Evolutionary conservation across 208 protist species (phyloP).

Genomic region (Lotmaria passim): DNA sequence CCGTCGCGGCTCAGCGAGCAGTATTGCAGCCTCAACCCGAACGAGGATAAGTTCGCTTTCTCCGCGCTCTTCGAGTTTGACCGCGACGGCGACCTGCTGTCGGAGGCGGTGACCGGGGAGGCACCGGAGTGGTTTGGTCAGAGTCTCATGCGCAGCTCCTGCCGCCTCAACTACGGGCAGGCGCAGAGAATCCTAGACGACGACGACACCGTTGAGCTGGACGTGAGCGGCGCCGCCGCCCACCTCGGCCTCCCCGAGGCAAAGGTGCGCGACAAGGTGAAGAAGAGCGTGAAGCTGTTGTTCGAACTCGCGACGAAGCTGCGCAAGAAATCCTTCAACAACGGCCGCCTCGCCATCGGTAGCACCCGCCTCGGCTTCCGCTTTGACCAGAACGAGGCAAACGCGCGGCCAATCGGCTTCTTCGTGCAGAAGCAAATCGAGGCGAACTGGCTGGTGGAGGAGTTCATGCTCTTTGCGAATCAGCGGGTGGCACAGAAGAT

Average conservation of each 20-base stretch:
- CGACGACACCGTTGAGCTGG: conserved; percentile 38
- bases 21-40: conserved; percentile 88
- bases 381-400: conserved; percentile 56
- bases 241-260: conserved; percentile 21
- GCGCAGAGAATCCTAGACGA: conserved; percentile 82
- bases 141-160: conserved; percentile 89
- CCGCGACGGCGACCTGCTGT: conserved; percentile 61
- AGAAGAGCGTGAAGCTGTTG: conserved; percentile 51
- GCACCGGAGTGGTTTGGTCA: conserved; percentile 78
- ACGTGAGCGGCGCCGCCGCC: conserved; percentile 33
- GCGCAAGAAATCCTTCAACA: conserved; percentile 47
- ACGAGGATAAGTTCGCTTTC: conserved; percentile 90
- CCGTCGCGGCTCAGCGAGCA: conserved; percentile 87
- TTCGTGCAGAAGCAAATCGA: conserved; percentile 56
- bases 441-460: conserved; percentile 92
- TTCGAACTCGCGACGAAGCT: conserved; percentile 68
- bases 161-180: conserved; percentile 84
- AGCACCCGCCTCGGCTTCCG: conserved; percentile 58
- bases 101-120: conserved; percentile 40
- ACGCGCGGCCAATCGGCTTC: conserved; percentile 55
- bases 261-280: conserved; percentile 39
- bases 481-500: conserved; percentile 86
- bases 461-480: conserved; percentile 95
- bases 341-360: conserved; percentile 66
- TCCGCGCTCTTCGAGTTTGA: conserved; percentile 86